Conservation (phyloP, 441 rosid species). For the Aleurites moluccanus region DNA sequence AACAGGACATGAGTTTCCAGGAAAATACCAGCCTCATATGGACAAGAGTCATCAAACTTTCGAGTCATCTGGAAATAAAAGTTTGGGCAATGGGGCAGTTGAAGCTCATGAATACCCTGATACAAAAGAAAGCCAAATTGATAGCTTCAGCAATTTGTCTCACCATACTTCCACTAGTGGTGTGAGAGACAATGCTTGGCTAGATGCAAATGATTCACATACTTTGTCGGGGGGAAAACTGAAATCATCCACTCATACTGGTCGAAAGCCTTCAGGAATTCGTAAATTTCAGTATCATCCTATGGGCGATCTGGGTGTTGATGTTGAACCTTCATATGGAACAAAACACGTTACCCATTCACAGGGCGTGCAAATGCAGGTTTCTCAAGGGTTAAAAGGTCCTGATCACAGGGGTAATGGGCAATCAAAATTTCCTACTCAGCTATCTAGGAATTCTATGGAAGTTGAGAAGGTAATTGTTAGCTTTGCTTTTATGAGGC, state of each 20-base stretch:
- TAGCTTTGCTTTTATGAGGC: constrained; percentile 2
- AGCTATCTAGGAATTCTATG: constrained; percentile 38
- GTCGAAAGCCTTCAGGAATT: constrained; percentile 45
- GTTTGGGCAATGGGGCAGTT: constrained; percentile 33
- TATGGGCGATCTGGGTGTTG: constrained; percentile 71
- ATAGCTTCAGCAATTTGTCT: constrained; percentile 39
- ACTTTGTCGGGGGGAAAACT: constrained; percentile 46
- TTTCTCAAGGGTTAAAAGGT: constrained; percentile 39
- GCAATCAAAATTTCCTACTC: constrained; percentile 47
- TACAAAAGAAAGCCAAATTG: constrained; percentile 40
- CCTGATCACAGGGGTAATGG: constrained; percentile 38
- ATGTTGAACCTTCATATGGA: constrained; percentile 44
- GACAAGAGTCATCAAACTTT: constrained; percentile 40
- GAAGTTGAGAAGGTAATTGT: constrained; percentile 49
- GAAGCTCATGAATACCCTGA: constrained; percentile 33
- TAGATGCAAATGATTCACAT: constrained; percentile 46
- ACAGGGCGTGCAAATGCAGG: constrained; percentile 38
- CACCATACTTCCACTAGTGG: constrained; percentile 34
- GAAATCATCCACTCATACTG: constrained; percentile 42
- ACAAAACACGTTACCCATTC: constrained; percentile 36
- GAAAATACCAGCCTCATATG: constrained; percentile 32
- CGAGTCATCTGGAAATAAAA: constrained; percentile 47
- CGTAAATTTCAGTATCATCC: constrained; percentile 91
- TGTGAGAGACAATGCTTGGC: constrained; percentile 41
- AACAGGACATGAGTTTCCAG: constrained; percentile 26